Percentiles rank a stretch among this genome's conserved stretches.
These are phyloP conservation scores for Colletotrichum camelliae DNA, from an alignment of 2,329 filamentous ascomycete species.

Conservation along the genomic window DNA sequence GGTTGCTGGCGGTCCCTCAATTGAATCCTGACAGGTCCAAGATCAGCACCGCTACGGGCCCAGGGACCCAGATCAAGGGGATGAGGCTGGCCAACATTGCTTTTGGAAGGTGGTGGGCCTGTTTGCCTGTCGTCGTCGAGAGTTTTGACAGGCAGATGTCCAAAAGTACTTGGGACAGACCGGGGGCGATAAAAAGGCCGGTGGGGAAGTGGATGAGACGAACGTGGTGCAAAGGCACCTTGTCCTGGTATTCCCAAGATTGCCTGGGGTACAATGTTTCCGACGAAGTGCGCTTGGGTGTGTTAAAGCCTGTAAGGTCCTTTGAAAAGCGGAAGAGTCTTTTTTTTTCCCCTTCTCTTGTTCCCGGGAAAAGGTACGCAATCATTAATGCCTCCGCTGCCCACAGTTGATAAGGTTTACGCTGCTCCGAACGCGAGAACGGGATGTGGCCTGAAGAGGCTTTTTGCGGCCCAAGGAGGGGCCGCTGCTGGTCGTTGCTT, in stretches of 20 bases:
- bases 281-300: neutral
- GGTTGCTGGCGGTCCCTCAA: neutral
- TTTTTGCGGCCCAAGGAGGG: neutral
- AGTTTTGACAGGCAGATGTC: neutral
- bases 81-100: neutral
- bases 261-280: neutral
- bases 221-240: neutral
- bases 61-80: neutral
- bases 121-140: neutral
- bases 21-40: neutral
- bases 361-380: neutral
- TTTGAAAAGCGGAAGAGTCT: neutral
- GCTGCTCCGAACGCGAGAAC: neutral
- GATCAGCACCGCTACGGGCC: neutral
- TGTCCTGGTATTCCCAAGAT: neutral
- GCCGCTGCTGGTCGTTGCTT: neutral
- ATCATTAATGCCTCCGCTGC: neutral
- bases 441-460: neutral
- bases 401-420: conserved; percentile 7
- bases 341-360: neutral
- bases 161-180: neutral
- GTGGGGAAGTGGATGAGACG: conserved; percentile 10
- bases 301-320: neutral
- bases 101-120: conserved; percentile 12
- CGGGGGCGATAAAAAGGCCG: neutral